A percentile compares a stretch with the other conserved stretches of the same genome.
phyloP scores from a whole-genome alignment of 2,329 filamentous ascomycete genomes.

The Colletotrichum aenigma region DNA sequence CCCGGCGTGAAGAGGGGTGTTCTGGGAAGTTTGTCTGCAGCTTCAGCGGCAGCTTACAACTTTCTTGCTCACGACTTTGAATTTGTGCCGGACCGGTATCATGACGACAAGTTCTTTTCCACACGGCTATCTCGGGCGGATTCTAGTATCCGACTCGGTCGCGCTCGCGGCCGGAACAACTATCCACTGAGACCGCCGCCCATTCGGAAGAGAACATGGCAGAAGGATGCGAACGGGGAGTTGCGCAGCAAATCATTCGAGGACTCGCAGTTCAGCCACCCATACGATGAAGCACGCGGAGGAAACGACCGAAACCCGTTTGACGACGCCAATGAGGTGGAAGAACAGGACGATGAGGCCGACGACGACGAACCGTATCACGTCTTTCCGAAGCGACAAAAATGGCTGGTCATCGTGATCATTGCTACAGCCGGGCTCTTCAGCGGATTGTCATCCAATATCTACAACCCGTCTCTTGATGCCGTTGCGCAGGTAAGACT shows the following conservation, averaged over 20 bases:
- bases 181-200: constrained; percentile 1
- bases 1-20: background rate
- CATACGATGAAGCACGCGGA: background rate
- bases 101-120: constrained; percentile 1
- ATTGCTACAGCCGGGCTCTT: constrained; percentile 56
- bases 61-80: constrained; percentile 16
- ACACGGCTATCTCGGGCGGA: constrained; percentile 12
- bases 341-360: background rate
- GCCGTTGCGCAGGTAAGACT: constrained; percentile 35
- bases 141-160: constrained; percentile 3
- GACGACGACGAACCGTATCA: constrained; percentile 28
- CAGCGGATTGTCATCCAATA: constrained; percentile 55
- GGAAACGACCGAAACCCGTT: background rate
- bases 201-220: constrained; percentile 11
- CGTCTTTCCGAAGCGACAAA: constrained; percentile 41
- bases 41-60: constrained; percentile 4
- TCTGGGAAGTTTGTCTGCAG: background rate
- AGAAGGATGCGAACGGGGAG: background rate
- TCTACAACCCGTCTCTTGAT: constrained; percentile 52
- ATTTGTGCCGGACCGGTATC: constrained; percentile 6
- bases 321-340: background rate
- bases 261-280: background rate
- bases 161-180: constrained; percentile 1
- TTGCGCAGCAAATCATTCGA: background rate
- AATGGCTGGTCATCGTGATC: constrained; percentile 51